phyloP scores from a whole-genome alignment of 2,329 filamentous ascomycete species.

The Pestalotiopsis sp. region DNA sequence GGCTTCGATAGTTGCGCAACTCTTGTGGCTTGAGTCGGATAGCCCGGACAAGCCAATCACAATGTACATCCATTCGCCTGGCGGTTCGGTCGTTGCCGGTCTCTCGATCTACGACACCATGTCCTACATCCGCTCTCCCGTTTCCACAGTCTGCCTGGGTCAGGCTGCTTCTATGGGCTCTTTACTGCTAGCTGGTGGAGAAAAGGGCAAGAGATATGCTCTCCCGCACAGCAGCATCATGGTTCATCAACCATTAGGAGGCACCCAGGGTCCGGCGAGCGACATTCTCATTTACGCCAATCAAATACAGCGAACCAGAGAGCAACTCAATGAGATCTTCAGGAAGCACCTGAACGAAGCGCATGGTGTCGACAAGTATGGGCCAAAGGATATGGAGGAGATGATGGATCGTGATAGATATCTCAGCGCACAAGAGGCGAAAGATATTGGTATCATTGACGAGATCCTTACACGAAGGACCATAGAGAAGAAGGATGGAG shows the following conservation, averaged over 20 bases:
- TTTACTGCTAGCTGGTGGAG: conserved; percentile 82
- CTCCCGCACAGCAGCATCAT: conserved; percentile 95
- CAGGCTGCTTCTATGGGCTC: conserved; percentile 96
- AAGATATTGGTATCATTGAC: conserved; percentile 90
- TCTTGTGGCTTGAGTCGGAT: conserved; percentile 97
- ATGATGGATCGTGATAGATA: conserved; percentile 98
- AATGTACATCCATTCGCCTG: conserved; percentile 97
- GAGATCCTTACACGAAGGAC: conserved; percentile 75
- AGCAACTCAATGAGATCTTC: conserved; percentile 90
- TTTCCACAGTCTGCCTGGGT: conserved; percentile 93
- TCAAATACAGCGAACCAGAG: conserved; percentile 86
- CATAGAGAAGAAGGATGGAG: conserved; percentile 35
- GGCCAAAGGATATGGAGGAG: conserved; percentile 81
- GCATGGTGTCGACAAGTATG: conserved; percentile 75
- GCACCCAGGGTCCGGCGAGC: conserved; percentile 64
- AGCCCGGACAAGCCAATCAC: conserved; percentile 93
- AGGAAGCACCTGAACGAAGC: conserved; percentile 79
- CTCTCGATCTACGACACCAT: conserved; percentile 98
- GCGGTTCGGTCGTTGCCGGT: conserved; percentile 86
- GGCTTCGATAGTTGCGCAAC: conserved; percentile 92
- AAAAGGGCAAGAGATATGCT: conserved; percentile 81
- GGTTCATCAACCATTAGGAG: conserved; percentile 92
- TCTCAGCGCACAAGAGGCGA: conserved; percentile 83
- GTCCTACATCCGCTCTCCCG: conserved; percentile 91
- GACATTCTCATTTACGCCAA: conserved; percentile 98